These are phyloP conservation scores for Dictyophora rubrovolvata DNA, from an alignment of 768 basidiomycete genomes.

Conservation along the genomic window DNA sequence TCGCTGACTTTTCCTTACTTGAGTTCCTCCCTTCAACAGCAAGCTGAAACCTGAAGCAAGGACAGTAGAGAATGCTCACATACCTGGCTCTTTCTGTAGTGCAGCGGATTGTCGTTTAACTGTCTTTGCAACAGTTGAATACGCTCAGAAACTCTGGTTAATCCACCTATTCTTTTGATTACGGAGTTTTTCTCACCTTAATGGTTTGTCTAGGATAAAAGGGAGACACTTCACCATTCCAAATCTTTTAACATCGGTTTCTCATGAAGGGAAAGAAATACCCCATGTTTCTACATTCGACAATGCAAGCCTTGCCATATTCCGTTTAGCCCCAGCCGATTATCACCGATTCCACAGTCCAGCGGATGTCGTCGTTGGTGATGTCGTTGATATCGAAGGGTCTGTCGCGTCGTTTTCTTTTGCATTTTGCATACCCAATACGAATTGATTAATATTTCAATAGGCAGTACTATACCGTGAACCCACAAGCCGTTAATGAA, in stretches of 20 bases:
- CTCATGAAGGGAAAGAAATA: slow-evolving; percentile 27
- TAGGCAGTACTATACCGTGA: slow-evolving; percentile 32
- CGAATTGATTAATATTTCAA: not conserved
- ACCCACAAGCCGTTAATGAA: slow-evolving; percentile 71
- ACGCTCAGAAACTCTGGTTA: slow-evolving; percentile 63
- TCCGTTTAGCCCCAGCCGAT: slow-evolving; percentile 70
- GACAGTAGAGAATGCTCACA: slow-evolving; percentile 44
- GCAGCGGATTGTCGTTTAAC: slow-evolving; percentile 69
- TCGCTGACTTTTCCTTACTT: not conserved
- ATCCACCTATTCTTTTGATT: not conserved
- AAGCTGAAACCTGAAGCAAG: slow-evolving; percentile 50
- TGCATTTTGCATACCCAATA: slow-evolving; percentile 15
- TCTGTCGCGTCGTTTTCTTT: not conserved
- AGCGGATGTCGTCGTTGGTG: slow-evolving; percentile 38
- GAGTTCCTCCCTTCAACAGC: slow-evolving; percentile 21
- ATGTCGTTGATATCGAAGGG: slow-evolving; percentile 37
- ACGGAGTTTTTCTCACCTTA: not conserved
- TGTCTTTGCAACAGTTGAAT: slow-evolving; percentile 47
- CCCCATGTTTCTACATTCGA: slow-evolving; percentile 27
- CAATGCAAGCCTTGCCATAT: slow-evolving; percentile 48
- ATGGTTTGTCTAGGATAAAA: slow-evolving; percentile 41
- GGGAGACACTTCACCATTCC: slow-evolving; percentile 62
- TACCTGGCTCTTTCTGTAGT: slow-evolving; percentile 44
- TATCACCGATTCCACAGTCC: slow-evolving; percentile 77
- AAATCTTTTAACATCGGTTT: slow-evolving; percentile 31